phyloP scores from a whole-genome alignment of 768 basidiomycete species.

The Suillus subluteus region DNA sequence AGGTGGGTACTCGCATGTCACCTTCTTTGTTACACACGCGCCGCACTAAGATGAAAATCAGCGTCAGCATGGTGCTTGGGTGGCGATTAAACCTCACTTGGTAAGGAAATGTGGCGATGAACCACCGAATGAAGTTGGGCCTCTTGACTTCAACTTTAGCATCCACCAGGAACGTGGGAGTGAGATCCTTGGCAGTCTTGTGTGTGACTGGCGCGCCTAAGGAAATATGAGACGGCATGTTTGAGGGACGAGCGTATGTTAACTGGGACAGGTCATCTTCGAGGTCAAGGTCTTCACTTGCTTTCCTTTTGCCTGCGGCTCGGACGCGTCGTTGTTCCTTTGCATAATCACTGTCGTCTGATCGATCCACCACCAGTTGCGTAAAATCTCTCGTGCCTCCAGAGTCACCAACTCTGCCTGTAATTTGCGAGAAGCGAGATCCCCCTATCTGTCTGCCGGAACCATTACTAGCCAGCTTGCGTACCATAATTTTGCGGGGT shows the following conservation, averaged over 20 bases:
- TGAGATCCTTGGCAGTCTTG: background rate
- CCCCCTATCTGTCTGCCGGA: background rate
- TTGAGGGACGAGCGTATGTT: background rate
- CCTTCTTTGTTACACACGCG: background rate
- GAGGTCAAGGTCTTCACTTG: background rate
- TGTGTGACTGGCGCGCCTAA: background rate
- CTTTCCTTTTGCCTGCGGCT: background rate
- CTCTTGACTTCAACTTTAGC: background rate
- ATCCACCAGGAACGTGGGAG: background rate
- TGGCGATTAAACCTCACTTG: background rate
- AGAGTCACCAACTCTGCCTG: background rate
- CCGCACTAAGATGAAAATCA: background rate
- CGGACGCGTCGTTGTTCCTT: background rate
- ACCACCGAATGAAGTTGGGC: background rate
- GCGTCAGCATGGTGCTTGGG: background rate
- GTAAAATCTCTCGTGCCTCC: background rate
- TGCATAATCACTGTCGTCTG: background rate
- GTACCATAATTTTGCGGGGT: background rate
- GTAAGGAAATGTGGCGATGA: background rate
- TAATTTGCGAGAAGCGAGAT: background rate
- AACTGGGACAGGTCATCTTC: background rate
- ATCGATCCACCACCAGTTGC: background rate
- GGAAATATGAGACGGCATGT: background rate
- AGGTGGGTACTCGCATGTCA: background rate
- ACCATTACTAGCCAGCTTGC: background rate